phyloP scores from a whole-genome alignment of 2,329 filamentous ascomycete genomes.

The Aspergillus sp. region DNA sequence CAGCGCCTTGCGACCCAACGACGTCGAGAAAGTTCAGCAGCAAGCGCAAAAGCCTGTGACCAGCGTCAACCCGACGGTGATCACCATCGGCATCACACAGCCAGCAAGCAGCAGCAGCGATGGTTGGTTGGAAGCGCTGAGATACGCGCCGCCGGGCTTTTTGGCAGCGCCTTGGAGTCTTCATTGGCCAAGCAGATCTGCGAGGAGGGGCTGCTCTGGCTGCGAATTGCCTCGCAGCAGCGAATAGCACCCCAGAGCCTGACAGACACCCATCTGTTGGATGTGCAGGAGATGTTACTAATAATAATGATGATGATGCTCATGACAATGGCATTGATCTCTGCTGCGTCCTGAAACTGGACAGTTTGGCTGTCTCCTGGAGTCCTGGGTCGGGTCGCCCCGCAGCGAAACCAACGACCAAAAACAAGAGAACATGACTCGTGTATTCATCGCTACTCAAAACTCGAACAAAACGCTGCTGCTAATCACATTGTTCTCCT shows the following conservation, averaged over 20 bases:
- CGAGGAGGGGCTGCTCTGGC: conserved; percentile 8
- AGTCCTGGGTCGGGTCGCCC: conserved; percentile 4
- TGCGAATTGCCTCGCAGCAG: conserved; percentile 2
- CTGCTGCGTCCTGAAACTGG: too few species aligned
- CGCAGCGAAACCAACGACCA: conserved; percentile 1
- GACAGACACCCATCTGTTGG: not conserved
- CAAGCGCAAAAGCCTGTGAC: conserved; percentile 1
- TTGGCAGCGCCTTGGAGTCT: conserved; percentile 5
- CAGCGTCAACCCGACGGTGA: conserved; percentile 1
- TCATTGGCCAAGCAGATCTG: conserved; percentile 16
- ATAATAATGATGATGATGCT: not conserved
- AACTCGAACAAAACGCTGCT: not conserved
- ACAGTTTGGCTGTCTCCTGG: not conserved
- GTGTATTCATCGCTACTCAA: conserved; percentile 3
- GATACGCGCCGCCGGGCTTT: conserved; percentile 21
- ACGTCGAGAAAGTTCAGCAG: not conserved
- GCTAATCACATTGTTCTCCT: not conserved
- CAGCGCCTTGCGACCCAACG: not conserved
- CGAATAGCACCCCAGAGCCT: conserved; percentile 2
- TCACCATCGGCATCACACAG: conserved; percentile 8
- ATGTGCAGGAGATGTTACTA: not conserved
- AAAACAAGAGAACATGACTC: not conserved
- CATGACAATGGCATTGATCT: not conserved
- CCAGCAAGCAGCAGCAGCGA: conserved; percentile 5
- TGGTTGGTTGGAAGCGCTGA: conserved; percentile 8